phyloP scores from a whole-genome alignment of 73 alveolate species.

The Tetrahymena malaccensis region DNA sequence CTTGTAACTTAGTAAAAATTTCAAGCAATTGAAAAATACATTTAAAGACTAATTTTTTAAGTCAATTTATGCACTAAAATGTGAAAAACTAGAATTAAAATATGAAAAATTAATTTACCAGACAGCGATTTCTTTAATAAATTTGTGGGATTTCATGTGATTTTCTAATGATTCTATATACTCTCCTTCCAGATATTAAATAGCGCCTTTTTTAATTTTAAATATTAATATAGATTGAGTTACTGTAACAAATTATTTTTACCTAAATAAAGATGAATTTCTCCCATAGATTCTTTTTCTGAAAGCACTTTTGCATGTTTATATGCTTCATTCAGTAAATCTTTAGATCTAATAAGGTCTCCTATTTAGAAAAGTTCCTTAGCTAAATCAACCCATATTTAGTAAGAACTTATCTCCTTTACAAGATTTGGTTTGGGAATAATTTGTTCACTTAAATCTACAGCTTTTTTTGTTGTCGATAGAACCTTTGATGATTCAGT shows the following conservation, averaged over 20 bases:
- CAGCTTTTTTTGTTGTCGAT: constrained; percentile 24
- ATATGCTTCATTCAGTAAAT: constrained; percentile 12
- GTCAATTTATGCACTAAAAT: no score
- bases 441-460: constrained; percentile 15
- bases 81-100: neutral
- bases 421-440: constrained; percentile 32
- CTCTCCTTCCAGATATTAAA: constrained; percentile 29
- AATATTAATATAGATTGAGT: neutral
- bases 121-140: constrained; percentile 4
- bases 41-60: no score
- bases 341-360: constrained; percentile 32
- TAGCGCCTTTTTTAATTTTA: constrained; percentile 2
- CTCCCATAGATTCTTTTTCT: constrained; percentile 36
- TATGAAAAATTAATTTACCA: neutral
- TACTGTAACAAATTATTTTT: neutral
- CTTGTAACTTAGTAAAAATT: no score
- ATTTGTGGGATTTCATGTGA: constrained; percentile 33
- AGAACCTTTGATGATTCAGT: constrained; percentile 30
- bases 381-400: constrained; percentile 17
- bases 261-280: constrained; percentile 16
- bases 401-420: constrained; percentile 12
- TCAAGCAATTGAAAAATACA: no score
- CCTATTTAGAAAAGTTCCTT: constrained; percentile 13
- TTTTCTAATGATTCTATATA: constrained; percentile 37
- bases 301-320: constrained; percentile 40